Evolutionary conservation across 1,284 basidiomycete genomes (phyloP).

Genomic region (Coniferiporia weirii): DNA sequence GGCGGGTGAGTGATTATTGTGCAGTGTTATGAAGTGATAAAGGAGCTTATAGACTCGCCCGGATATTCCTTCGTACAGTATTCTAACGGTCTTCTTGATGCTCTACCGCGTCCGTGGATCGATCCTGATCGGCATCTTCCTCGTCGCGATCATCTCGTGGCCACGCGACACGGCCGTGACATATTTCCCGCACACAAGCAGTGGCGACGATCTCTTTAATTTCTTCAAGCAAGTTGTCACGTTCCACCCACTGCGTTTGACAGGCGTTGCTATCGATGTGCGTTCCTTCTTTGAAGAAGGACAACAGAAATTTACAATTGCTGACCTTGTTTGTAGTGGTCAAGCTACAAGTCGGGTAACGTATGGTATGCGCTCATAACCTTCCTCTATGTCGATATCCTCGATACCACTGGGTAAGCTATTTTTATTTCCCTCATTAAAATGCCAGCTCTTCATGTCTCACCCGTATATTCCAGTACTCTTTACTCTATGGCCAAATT

Average conservation of each 20-base stretch:
- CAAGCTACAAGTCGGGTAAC: constrained; percentile 58
- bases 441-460: constrained; percentile 25
- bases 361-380: constrained; percentile 87
- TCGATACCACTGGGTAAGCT: constrained; percentile 37
- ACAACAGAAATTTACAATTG: background rate
- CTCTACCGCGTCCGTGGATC: constrained; percentile 84
- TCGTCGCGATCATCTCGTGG: constrained; percentile 88
- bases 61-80: constrained; percentile 31
- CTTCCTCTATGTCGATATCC: constrained; percentile 87
- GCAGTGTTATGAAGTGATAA: background rate
- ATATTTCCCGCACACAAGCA: constrained; percentile 69
- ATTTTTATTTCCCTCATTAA: background rate
- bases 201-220: constrained; percentile 71
- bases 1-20: constrained; percentile 55
- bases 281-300: constrained; percentile 27
- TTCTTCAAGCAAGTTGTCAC: constrained; percentile 87
- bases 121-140: constrained; percentile 78
- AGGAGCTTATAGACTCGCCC: background rate
- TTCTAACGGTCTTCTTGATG: constrained; percentile 76
- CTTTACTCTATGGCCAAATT: constrained; percentile 91
- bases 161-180: constrained; percentile 78
- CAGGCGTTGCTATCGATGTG: constrained; percentile 63
- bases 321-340: constrained; percentile 30
- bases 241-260: constrained; percentile 59
- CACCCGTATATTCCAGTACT: constrained; percentile 42